Evolutionary conservation across 2,329 filamentous ascomycete species (phyloP).

Genomic region (Xylariomycetidae sp.): DNA sequence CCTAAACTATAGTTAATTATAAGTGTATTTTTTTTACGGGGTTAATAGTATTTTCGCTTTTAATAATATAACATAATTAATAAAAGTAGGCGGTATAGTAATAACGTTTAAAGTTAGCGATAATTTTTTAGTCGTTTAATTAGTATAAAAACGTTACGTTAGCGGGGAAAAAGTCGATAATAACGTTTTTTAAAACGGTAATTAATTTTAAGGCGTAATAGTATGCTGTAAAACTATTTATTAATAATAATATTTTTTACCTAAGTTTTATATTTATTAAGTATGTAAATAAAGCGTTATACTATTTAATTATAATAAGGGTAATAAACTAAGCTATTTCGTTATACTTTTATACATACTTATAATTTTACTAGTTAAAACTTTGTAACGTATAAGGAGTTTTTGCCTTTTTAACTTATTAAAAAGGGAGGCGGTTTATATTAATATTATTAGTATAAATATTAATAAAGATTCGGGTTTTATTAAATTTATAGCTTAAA

Average conservation of each 20-base stretch:
- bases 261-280: background rate
- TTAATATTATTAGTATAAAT: conserved; percentile 1
- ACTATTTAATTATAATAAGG: background rate
- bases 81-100: background rate
- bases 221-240: background rate
- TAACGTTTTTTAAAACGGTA: background rate
- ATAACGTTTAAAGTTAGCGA: background rate
- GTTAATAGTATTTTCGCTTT: background rate
- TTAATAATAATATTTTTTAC: conserved; percentile 1
- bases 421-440: background rate
- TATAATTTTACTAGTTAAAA: conserved; percentile 1
- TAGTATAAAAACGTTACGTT: background rate
- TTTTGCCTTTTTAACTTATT: background rate
- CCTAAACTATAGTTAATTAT: background rate
- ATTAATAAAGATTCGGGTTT: background rate
- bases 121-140: background rate
- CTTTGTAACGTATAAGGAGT: background rate
- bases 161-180: background rate
- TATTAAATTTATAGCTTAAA: background rate
- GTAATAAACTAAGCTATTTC: background rate
- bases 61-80: background rate
- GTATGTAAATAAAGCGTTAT: background rate
- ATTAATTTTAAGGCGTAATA: conserved; percentile 1
- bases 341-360: conserved; percentile 1
- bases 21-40: background rate